phyloP scores from a whole-genome alignment of 306 rosid species.

The Astragalus glycyphyllos region DNA sequence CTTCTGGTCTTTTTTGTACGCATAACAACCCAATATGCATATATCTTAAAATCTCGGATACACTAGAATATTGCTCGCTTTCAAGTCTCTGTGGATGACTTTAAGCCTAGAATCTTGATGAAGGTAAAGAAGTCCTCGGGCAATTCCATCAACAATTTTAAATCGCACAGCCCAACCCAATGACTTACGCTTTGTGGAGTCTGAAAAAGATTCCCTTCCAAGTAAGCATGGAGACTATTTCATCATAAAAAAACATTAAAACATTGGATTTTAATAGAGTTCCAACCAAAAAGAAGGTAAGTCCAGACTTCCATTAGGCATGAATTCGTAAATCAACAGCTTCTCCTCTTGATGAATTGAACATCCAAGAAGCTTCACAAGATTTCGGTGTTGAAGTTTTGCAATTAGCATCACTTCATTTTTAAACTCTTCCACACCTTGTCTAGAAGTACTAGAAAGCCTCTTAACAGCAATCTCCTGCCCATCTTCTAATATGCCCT shows the following conservation, averaged over 20 bases:
- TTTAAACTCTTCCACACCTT: conserved; percentile 58
- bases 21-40: no score
- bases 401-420: conserved; percentile 48
- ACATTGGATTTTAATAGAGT: background rate
- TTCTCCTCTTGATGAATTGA: conserved; percentile 46
- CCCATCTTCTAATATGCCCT: conserved; percentile 51
- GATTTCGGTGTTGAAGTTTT: conserved; percentile 57
- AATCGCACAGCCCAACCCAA: conserved; percentile 51
- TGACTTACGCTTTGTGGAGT: conserved; percentile 33
- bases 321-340: conserved; percentile 58
- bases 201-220: conserved; percentile 12
- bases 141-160: conserved; percentile 52
- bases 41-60: no score
- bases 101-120: conserved; percentile 55
- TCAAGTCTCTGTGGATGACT: conserved; percentile 28
- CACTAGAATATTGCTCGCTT: conserved; percentile 48
- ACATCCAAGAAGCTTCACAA: conserved; percentile 64
- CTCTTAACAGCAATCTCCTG: conserved; percentile 58
- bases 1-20: no score
- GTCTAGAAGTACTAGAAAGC: conserved; percentile 48
- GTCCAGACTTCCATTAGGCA: conserved; percentile 53
- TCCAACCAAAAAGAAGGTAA: conserved; percentile 46
- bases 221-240: background rate
- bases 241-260: background rate
- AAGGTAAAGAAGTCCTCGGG: conserved; percentile 55